Evolutionary conservation across 345 rosid species (phyloP).

Genomic region (Acer campestre): DNA sequence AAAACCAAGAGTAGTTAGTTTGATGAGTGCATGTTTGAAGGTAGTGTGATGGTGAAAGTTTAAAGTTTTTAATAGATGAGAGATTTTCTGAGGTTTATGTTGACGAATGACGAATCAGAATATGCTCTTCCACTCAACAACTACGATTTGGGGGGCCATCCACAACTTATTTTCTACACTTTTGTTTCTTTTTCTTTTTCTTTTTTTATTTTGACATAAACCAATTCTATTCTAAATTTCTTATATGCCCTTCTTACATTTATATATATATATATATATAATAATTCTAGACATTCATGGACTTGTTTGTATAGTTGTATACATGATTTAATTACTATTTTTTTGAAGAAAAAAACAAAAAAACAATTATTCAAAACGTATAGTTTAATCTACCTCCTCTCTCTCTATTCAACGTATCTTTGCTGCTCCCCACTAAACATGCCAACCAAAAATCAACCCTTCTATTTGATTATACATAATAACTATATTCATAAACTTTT

Average conservation of each 20-base stretch:
- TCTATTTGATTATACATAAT: not conserved
- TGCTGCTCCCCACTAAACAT: constrained; percentile 1
- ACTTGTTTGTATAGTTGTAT: not conserved
- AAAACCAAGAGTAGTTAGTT: no score
- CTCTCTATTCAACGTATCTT: not conserved
- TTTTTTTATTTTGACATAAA: no score
- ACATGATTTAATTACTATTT: not conserved
- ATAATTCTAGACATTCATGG: no score
- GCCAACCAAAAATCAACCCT: not conserved
- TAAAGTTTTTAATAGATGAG: no score
- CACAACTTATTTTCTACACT: not conserved
- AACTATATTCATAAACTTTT: not conserved
- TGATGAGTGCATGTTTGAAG: no score
- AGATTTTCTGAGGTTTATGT: not conserved
- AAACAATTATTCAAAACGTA: not conserved
- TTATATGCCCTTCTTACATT: not conserved
- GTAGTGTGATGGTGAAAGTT: no score
- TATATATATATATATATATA: no score
- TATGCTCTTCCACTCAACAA: not conserved
- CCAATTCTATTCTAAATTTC: no score
- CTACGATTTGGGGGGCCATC: constrained; percentile 9
- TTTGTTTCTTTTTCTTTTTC: not conserved
- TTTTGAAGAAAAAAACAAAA: no score
- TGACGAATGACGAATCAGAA: not conserved
- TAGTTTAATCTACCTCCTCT: not conserved